These are phyloP conservation scores for Termitomyces heimii DNA, from an alignment of 768 basidiomycete species.

Conservation along the genomic window DNA sequence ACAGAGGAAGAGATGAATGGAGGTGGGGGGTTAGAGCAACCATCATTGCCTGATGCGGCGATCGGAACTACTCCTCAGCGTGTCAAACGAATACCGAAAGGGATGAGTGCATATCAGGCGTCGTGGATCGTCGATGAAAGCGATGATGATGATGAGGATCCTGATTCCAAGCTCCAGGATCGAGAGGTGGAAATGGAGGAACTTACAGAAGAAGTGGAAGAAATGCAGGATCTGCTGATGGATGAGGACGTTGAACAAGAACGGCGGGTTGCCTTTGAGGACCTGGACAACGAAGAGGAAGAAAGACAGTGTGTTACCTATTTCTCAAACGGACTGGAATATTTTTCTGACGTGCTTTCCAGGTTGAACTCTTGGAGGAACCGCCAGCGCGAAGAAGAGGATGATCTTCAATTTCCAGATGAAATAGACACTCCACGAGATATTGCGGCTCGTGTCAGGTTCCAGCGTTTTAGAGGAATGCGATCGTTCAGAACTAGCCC, in stretches of 20 bases:
- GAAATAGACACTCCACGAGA: conserved; percentile 94
- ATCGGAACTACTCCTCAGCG: conserved; percentile 72
- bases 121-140: conserved; percentile 91
- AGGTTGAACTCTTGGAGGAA: conserved; percentile 69
- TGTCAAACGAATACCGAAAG: conserved; percentile 86
- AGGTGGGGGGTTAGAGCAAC: conserved; percentile 20
- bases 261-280: conserved; percentile 58
- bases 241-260: conserved; percentile 56
- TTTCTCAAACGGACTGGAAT: not conserved
- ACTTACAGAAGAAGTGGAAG: conserved; percentile 54
- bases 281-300: conserved; percentile 82
- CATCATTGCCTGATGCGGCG: conserved; percentile 54
- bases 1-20: conserved; percentile 91
- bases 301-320: conserved; percentile 65
- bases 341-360: conserved; percentile 7
- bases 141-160: conserved; percentile 49
- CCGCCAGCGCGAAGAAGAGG: conserved; percentile 69
- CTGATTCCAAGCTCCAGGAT: conserved; percentile 38
- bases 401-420: conserved; percentile 88
- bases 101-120: conserved; percentile 95
- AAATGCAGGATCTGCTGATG: conserved; percentile 51
- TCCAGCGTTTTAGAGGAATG: conserved; percentile 89
- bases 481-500: conserved; percentile 91
- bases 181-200: conserved; percentile 29
- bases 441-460: conserved; percentile 69